These are phyloP conservation scores for Phytophthora idaei DNA, from an alignment of 352 stramenopile species.

Conservation along the genomic window DNA sequence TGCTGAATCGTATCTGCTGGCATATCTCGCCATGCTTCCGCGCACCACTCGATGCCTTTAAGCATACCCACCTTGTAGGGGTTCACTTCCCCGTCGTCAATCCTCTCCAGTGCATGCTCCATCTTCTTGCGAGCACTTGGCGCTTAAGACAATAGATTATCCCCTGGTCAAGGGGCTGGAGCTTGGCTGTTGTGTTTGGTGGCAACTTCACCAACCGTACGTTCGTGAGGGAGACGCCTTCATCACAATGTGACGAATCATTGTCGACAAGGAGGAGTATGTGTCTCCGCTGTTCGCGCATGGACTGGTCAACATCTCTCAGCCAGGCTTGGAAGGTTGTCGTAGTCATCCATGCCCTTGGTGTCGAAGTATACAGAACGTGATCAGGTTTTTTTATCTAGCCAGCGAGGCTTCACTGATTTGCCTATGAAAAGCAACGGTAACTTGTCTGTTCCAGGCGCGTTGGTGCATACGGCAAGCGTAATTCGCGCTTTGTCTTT, in stretches of 20 bases:
- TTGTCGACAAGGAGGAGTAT: not conserved
- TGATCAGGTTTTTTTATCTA: not conserved
- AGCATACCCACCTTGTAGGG: not conserved
- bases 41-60: not conserved
- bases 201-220: not conserved
- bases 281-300: not conserved
- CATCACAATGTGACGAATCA: not conserved
- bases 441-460: not conserved
- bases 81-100: not conserved
- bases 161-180: not conserved
- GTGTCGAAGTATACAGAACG: not conserved
- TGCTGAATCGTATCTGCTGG: no score
- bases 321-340: not conserved
- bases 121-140: not conserved
- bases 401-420: not conserved
- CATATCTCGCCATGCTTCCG: not conserved
- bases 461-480: not conserved
- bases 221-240: not conserved
- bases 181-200: not conserved
- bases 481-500: not conserved
- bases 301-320: not conserved
- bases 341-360: not conserved
- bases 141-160: not conserved
- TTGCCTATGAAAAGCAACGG: not conserved
- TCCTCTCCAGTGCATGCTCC: not conserved